Evolutionary conservation across 1,139 yeast genomes (phyloP).

Genomic region (Zhuliangozyma parablackwelliae): DNA sequence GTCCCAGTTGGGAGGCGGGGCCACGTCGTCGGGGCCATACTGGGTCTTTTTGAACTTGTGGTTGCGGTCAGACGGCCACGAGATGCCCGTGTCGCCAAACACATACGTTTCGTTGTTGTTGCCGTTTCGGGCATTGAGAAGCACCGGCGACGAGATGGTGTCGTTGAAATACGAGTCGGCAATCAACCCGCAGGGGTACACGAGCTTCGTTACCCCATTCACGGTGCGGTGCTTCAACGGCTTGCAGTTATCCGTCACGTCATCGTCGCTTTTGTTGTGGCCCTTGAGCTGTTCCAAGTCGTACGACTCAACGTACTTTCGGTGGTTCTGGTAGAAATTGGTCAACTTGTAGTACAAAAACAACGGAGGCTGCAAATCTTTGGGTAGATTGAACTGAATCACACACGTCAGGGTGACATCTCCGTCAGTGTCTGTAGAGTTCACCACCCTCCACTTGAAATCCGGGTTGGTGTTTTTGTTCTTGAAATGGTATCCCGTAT

Average conservation of each 20-base stretch:
- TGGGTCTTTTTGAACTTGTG: slow-evolving; percentile 72
- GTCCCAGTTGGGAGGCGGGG: slow-evolving; percentile 95
- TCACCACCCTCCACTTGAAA: slow-evolving; percentile 53
- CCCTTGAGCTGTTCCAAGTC: slow-evolving; percentile 66
- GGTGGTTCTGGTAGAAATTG: slow-evolving; percentile 72
- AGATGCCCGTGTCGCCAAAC: slow-evolving; percentile 68
- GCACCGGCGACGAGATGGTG: slow-evolving; percentile 54
- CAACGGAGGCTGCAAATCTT: slow-evolving; percentile 55
- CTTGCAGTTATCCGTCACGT: slow-evolving; percentile 51
- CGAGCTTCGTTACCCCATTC: slow-evolving; percentile 34
- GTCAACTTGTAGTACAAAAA: slow-evolving; percentile 67
- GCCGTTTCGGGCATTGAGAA: slow-evolving; percentile 38
- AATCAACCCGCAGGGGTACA: slow-evolving; percentile 92
- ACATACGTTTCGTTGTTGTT: slow-evolving; percentile 45
- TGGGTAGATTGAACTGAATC: slow-evolving; percentile 57
- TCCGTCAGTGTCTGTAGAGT: slow-evolving; percentile 30
- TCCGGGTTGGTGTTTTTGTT: slow-evolving; percentile 33
- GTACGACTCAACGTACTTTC: slow-evolving; percentile 69
- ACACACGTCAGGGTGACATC: slow-evolving; percentile 43
- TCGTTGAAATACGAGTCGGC: slow-evolving; percentile 94
- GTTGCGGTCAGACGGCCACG: slow-evolving; percentile 80
- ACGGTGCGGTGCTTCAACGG: slow-evolving; percentile 44
- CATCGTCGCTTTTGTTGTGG: slow-evolving; percentile 44
- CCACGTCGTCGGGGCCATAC: slow-evolving; percentile 68
- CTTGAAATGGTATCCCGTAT: slow-evolving; percentile 52